These are phyloP conservation scores for Pinus taeda DNA, from an alignment of 75 land plant genomes.

Conservation along the genomic window DNA sequence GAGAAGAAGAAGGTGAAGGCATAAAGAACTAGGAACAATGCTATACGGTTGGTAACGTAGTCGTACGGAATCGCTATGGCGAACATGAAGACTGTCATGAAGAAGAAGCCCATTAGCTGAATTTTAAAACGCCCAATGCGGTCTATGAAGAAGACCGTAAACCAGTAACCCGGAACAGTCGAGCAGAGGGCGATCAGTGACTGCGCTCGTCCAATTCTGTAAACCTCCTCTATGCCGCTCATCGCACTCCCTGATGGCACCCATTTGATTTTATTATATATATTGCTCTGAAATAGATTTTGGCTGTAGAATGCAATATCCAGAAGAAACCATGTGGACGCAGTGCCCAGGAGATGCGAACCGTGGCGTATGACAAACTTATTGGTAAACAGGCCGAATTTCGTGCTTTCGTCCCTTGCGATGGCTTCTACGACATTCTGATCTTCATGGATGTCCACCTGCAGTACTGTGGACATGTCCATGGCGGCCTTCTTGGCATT, in stretches of 20 bases:
- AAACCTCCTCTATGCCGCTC: not conserved
- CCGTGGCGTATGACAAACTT: too few species aligned
- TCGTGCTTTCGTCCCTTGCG: too few species aligned
- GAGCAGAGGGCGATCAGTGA: conserved; percentile 29
- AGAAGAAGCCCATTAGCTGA: conserved; percentile 27
- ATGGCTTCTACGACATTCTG: too few species aligned
- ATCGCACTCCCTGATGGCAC: too few species aligned
- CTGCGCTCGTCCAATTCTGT: conserved; percentile 22
- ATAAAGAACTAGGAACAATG: conserved; percentile 24
- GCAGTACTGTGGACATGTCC: conserved; percentile 42
- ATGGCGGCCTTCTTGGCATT: conserved; percentile 41
- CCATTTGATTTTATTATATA: too few species aligned
- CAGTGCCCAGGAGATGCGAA: too few species aligned
- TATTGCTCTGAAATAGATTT: too few species aligned
- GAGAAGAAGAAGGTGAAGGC: conserved; percentile 34
- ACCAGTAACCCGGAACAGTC: conserved; percentile 44
- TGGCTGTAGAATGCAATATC: too few species aligned
- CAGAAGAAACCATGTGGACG: too few species aligned
- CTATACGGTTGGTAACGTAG: not conserved
- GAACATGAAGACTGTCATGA: conserved; percentile 27
- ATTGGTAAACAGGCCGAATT: too few species aligned
- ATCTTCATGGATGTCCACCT: conserved; percentile 18
- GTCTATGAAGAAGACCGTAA: conserved; percentile 30
- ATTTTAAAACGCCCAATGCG: conserved; percentile 19
- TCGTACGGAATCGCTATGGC: conserved; percentile 27